These are phyloP conservation scores for Globisporangium alternatum DNA, from an alignment of 352 stramenopile species.

Conservation along the genomic window DNA sequence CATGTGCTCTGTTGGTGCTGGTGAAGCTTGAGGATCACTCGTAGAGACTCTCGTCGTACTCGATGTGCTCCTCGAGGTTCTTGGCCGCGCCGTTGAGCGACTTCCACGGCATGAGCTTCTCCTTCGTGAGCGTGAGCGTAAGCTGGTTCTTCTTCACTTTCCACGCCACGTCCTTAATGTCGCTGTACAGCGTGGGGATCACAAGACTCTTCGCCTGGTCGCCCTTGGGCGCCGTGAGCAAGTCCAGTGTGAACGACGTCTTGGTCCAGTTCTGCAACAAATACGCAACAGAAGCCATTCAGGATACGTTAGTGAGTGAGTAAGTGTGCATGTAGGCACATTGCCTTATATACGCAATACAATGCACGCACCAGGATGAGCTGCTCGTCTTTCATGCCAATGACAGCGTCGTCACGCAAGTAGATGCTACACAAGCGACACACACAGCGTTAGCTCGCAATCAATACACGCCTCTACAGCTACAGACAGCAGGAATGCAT, in stretches of 20 bases:
- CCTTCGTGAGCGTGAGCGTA: conserved; percentile 70
- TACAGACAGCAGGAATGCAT: not conserved
- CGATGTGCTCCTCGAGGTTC: conserved; percentile 81
- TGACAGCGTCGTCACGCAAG: conserved; percentile 57
- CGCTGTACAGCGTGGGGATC: conserved; percentile 65
- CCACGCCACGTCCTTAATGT: conserved; percentile 68
- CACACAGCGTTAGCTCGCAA: not conserved
- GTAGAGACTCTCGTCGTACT: conserved; percentile 82
- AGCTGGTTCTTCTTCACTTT: conserved; percentile 55
- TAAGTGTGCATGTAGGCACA: not conserved
- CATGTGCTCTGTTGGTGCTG: too few relatives aligned
- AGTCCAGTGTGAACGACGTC: conserved; percentile 71
- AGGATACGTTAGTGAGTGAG: not conserved
- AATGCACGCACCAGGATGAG: conserved; percentile 49
- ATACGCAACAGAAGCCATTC: not conserved
- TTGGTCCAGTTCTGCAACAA: conserved; percentile 66
- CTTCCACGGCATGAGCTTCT: conserved; percentile 50
- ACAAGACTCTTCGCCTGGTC: conserved; percentile 59
- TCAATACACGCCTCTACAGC: not conserved
- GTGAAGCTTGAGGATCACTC: conserved; percentile 27
- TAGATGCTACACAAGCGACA: conserved; percentile 50
- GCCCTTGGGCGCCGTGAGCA: conserved; percentile 39
- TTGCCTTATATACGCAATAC: not conserved
- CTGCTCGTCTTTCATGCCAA: conserved; percentile 53
- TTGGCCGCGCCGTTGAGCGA: conserved; percentile 82